phyloP scores from a whole-genome alignment of 1,284 basidiomycete species.

The Rhodotorula sp. region DNA sequence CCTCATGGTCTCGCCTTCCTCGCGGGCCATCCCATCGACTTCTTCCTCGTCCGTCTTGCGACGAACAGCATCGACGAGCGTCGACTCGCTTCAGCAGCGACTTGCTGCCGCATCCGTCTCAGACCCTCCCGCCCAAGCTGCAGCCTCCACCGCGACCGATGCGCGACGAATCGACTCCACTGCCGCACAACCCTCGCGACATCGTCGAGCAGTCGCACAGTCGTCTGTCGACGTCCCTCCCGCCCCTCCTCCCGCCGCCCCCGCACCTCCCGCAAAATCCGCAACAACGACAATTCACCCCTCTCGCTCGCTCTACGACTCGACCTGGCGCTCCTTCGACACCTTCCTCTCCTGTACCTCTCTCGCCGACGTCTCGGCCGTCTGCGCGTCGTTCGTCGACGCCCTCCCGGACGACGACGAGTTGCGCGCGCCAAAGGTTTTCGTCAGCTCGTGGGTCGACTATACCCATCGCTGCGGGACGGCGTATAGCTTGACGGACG shows the following conservation, averaged over 20 bases:
- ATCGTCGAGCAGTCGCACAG: neutral
- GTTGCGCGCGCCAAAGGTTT: constrained; percentile 60
- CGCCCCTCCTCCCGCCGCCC: neutral
- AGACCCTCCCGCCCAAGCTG: constrained; percentile 2
- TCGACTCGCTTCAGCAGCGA: constrained; percentile 16
- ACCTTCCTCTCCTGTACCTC: constrained; percentile 16
- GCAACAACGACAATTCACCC: constrained; percentile 7
- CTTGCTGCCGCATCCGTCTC: constrained; percentile 6
- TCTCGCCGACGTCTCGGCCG: neutral
- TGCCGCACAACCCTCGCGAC: neutral
- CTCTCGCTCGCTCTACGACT: constrained; percentile 39
- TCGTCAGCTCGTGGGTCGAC: constrained; percentile 96
- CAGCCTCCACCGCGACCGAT: neutral
- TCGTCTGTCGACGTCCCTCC: neutral
- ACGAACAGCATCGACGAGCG: neutral
- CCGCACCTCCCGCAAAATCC: neutral
- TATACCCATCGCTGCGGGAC: constrained; percentile 99
- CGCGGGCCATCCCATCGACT: constrained; percentile 18
- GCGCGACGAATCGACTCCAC: neutral
- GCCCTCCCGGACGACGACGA: constrained; percentile 2
- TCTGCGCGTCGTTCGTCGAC: neutral
- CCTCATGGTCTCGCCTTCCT: constrained; percentile 56
- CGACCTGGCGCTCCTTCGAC: constrained; percentile 29
- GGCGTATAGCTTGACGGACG: constrained; percentile 94
- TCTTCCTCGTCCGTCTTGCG: constrained; percentile 5